Evolutionary conservation across 2,329 filamentous ascomycete genomes (phyloP).

Genomic region (Myriosclerotinia duriaeana): DNA sequence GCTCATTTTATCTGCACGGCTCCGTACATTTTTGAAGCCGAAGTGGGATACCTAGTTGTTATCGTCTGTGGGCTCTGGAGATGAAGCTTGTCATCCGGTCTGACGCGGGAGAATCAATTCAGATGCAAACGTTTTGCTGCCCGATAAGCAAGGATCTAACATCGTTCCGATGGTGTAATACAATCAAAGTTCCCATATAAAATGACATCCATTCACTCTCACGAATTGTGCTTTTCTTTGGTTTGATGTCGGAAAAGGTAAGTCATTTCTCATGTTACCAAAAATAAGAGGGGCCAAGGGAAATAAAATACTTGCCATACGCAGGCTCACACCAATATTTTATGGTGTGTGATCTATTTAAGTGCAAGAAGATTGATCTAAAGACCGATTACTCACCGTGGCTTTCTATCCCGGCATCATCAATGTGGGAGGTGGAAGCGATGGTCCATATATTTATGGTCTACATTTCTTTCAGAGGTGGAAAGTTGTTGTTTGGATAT

Average conservation of each 20-base stretch:
- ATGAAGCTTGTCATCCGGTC: background rate
- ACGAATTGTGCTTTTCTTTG: no score
- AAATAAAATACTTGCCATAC: constrained; percentile 12
- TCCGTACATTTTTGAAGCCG: background rate
- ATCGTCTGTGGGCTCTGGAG: background rate
- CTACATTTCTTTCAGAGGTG: background rate
- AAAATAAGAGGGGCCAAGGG: background rate
- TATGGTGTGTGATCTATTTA: constrained; percentile 23
- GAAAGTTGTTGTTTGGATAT: background rate
- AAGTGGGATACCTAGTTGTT: background rate
- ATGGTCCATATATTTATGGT: constrained; percentile 20
- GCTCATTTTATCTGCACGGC: background rate
- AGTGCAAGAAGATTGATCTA: constrained; percentile 15
- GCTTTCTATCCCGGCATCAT: constrained; percentile 16
- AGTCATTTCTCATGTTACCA: background rate
- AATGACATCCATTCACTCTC: no score
- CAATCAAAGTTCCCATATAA: background rate
- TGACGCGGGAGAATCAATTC: background rate
- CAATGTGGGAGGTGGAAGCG: constrained; percentile 20
- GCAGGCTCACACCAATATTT: constrained; percentile 20
- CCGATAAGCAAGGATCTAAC: background rate
- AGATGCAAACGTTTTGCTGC: no score
- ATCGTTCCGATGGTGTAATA: background rate
- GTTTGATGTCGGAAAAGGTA: background rate
- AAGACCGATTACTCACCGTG: constrained; percentile 21